Evolutionary conservation across 225 moss, liverwort and hornwort species (phyloP), one percentile per base, ranked within the genome.

Genomic region (Neckera pumila): DNA sequence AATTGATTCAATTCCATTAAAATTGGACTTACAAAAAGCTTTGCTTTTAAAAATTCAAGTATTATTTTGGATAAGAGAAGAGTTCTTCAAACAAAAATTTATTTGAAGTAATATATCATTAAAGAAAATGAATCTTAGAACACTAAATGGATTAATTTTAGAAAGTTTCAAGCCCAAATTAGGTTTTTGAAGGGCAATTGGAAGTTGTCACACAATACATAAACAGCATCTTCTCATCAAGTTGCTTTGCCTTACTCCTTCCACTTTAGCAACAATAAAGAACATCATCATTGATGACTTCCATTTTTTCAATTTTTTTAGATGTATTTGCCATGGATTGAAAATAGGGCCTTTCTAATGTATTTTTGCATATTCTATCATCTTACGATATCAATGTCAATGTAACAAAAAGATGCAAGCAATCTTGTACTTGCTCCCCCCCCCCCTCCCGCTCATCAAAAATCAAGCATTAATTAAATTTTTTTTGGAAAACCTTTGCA

Each of bases 221-320:
- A 33, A 49, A 20, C 4, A 49, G 31, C 1, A 26, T 15, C 0
- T 23, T 26, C 56, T 78, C 21, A 77, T 25, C 1, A 1, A n/a
- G 0, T n/a, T 77, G 16, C 1, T 56, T 14, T 25, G 0, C 4
- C 2, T 56, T n/a, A 1, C 0, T 2, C 17, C 1, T n/a, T 77
- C 10, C 1, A 7, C 34, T 38, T 11, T 4, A n/a, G 17, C 4
- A 56, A 57, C 4, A 53, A 12, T 26, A 0, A 38, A 57, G 2
- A 49, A 34, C 56, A n/a, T 26, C 16, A 78, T n/a, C 6, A 56
- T n/a, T 26, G 4, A 1, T 6, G 11, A 38, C 6, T n/a, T 78
- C 21, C 2, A 21, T 1, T 12, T n/a, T 56, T 36, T 25, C 1
- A 25, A 0, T 6, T n/a, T 26, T 23, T 26, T 10, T 26, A 25